Conservation (phyloP, 2,329 filamentous ascomycete genomes). For the Hymenoscyphus occultus region DNA sequence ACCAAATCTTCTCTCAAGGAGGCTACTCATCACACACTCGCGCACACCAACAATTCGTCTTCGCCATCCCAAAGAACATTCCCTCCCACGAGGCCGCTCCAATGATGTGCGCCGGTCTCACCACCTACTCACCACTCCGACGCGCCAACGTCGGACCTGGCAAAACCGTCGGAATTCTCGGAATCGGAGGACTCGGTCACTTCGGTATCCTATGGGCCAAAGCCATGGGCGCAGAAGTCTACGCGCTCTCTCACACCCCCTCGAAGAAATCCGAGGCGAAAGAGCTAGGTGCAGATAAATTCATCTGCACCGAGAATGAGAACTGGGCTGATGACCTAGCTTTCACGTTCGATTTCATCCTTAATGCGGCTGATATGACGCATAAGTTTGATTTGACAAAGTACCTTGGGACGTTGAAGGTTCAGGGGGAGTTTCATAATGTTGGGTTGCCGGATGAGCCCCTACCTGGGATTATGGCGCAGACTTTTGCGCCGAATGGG, state of each 20-base stretch:
- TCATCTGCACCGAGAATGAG: slow-evolving; percentile 48
- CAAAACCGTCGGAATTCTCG: slow-evolving; percentile 67
- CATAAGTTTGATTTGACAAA: slow-evolving; percentile 52
- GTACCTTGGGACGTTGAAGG: slow-evolving; percentile 51
- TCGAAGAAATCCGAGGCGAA: slow-evolving; percentile 56
- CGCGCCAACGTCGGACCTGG: slow-evolving; percentile 43
- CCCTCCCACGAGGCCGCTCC: slow-evolving; percentile 54
- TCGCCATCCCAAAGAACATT: slow-evolving; percentile 53
- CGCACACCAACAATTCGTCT: slow-evolving; percentile 55
- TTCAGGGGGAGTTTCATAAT: slow-evolving; percentile 55
- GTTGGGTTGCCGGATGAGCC: slow-evolving; percentile 55
- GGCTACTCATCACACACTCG: slow-evolving; percentile 42
- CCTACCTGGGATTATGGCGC: slow-evolving; percentile 42
- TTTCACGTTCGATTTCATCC: slow-evolving; percentile 49
- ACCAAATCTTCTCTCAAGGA: slow-evolving; percentile 29
- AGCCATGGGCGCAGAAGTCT: slow-evolving; percentile 65
- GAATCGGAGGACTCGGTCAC: slow-evolving; percentile 71
- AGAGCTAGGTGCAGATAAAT: slow-evolving; percentile 57
- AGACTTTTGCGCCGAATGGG: slow-evolving; percentile 39
- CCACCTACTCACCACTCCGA: slow-evolving; percentile 50
- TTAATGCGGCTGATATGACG: slow-evolving; percentile 49
- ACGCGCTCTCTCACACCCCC: slow-evolving; percentile 59
- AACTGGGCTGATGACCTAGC: slow-evolving; percentile 56
- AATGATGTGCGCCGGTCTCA: slow-evolving; percentile 75
- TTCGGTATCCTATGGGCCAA: slow-evolving; percentile 67